phyloP scores from a whole-genome alignment of 352 stramenopile species.

The Phytopythium vexans region DNA sequence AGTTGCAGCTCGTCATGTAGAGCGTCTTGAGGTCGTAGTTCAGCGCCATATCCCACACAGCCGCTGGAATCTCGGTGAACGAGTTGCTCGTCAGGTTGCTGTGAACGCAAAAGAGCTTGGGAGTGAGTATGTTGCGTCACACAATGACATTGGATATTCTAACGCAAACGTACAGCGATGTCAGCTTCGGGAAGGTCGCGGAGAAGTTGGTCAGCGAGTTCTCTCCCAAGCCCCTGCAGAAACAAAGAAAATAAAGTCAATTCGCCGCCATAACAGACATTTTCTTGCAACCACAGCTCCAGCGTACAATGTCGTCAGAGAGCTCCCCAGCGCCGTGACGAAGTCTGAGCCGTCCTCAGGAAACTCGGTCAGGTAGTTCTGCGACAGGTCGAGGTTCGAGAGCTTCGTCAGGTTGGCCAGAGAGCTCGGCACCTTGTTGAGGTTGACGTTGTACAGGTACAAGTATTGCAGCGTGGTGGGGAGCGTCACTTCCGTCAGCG shows the following conservation, averaged over 20 bases:
- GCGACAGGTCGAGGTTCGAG: slow-evolving; percentile 32
- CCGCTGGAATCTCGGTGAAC: slow-evolving; percentile 38
- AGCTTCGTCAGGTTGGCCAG: slow-evolving; percentile 28
- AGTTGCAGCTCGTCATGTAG: slow-evolving; percentile 43
- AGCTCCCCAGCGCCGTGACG: slow-evolving; percentile 20
- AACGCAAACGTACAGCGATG: slow-evolving; percentile 15
- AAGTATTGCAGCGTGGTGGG: slow-evolving; percentile 21
- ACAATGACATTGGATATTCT: too few relatives aligned
- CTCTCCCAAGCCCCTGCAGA: slow-evolving; percentile 22
- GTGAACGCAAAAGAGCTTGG: background rate
- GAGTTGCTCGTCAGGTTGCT: slow-evolving; percentile 45
- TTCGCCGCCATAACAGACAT: too few relatives aligned
- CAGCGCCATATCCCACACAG: slow-evolving; percentile 38
- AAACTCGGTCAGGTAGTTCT: slow-evolving; percentile 50
- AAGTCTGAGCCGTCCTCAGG: slow-evolving; percentile 27
- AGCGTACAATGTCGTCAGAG: slow-evolving; percentile 21
- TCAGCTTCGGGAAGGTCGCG: slow-evolving; percentile 23
- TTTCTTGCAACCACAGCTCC: too few relatives aligned
- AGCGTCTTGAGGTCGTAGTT: slow-evolving; percentile 38
- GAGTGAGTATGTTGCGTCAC: background rate
- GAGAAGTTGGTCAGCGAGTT: slow-evolving; percentile 47
- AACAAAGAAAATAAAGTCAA: background rate
- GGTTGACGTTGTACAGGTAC: slow-evolving; percentile 46
- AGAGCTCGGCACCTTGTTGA: slow-evolving; percentile 34
- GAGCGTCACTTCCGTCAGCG: slow-evolving; percentile 26